Conservation (phyloP, 768 basidiomycete species). For the Hypholoma sublateritium region DNA sequence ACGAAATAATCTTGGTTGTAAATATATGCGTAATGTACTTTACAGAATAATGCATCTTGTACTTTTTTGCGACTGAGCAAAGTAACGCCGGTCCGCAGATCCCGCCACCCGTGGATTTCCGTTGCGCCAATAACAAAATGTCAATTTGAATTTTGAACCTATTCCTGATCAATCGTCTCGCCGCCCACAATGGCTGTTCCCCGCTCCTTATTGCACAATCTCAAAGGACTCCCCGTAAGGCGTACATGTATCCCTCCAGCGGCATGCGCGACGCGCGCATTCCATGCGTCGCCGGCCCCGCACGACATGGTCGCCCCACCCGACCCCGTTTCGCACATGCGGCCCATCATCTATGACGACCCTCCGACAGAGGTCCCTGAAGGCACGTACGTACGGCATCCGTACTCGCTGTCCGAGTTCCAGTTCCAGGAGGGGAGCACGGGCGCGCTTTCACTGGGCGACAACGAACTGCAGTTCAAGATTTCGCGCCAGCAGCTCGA, state of each 20-base stretch:
- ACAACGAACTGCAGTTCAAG: slow-evolving; percentile 67
- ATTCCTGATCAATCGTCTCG: neutral
- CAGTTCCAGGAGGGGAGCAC: slow-evolving; percentile 23
- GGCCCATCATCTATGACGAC: slow-evolving; percentile 77
- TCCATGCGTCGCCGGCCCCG: slow-evolving; percentile 27
- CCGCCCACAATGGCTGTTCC: neutral
- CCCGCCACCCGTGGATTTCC: neutral
- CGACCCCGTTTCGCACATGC: slow-evolving; percentile 76
- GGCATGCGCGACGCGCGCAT: slow-evolving; percentile 39
- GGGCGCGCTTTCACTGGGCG: slow-evolving; percentile 28
- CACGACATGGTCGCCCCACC: slow-evolving; percentile 62
- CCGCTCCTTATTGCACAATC: neutral
- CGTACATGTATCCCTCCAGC: neutral
- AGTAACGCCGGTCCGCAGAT: too few species aligned
- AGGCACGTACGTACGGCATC: slow-evolving; percentile 48
- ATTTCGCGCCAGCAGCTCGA: slow-evolving; percentile 72
- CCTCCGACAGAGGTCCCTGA: slow-evolving; percentile 33
- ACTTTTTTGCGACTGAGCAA: too few species aligned
- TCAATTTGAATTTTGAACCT: neutral
- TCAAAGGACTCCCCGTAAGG: neutral
- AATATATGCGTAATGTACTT: too few species aligned
- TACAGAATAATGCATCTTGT: too few species aligned
- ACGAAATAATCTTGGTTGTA: too few species aligned
- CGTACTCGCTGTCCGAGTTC: slow-evolving; percentile 82
- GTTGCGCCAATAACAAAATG: neutral